Evolutionary conservation across 305 asterid species (phyloP).

Genomic region (Euphrasia arctica): DNA sequence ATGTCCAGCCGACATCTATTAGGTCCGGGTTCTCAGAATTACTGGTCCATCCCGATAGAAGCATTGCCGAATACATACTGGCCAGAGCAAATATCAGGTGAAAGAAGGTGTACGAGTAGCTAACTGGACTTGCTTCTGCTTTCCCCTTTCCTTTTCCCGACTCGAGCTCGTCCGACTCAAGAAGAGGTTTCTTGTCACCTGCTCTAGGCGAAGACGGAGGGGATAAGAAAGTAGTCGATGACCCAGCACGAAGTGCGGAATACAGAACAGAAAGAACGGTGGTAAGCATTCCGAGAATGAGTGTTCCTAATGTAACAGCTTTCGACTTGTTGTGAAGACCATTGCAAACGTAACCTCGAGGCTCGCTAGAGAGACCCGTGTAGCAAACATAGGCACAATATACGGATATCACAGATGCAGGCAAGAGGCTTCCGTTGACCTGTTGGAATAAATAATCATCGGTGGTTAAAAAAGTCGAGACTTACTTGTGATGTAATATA

Average conservation of each 20-base stretch:
- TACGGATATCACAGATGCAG: constrained; percentile 90
- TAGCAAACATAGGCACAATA: constrained; percentile 95
- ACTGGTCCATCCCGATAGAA: constrained; percentile 94
- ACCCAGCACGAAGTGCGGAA: constrained; percentile 98
- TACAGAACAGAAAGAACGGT: constrained; percentile 86
- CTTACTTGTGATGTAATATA: not conserved
- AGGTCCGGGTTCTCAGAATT: constrained; percentile 62
- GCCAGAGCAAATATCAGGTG: constrained; percentile 94
- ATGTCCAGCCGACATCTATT: constrained; percentile 89
- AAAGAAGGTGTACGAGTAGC: constrained; percentile 90
- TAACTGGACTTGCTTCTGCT: constrained; percentile 61
- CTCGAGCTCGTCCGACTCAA: constrained; percentile 62
- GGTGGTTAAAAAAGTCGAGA: no score
- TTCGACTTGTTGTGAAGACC: constrained; percentile 78
- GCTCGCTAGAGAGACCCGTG: constrained; percentile 92
- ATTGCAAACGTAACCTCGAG: constrained; percentile 83
- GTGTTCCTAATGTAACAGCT: constrained; percentile 72
- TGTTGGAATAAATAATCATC: constrained; percentile 35
- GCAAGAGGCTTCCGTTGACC: constrained; percentile 97
- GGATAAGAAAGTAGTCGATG: constrained; percentile 85
- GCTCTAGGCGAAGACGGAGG: constrained; percentile 97
- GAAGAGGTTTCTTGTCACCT: constrained; percentile 72
- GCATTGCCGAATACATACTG: constrained; percentile 99
- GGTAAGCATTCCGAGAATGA: constrained; percentile 87
- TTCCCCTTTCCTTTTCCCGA: constrained; percentile 59